Base-by-base conservation (phyloP, 2,329 filamentous ascomycete genomes). In the Talaromyces sp. region DNA sequence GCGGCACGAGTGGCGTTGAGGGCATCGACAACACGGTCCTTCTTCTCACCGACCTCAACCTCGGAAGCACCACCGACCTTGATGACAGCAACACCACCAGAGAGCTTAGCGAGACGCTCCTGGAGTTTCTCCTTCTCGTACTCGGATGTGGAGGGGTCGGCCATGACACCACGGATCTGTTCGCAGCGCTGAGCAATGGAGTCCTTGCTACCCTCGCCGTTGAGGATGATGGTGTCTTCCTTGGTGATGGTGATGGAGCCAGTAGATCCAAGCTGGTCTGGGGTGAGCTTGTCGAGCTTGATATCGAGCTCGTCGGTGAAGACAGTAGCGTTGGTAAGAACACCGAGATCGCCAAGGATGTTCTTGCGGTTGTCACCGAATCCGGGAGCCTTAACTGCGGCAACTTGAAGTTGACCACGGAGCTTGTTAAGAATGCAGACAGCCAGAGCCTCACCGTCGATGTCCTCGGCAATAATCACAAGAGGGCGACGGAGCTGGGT, bases 111-210 rank as follows among this genome's bases (percentile, higher is more conserved):
- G 66, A 99, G 91, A 82, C 95, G 95, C 85, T 99, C 95, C 84
- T 98, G 95, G 69, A 99, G 91, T 88, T 99, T 99, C 90, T 99
- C 95, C 87, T 97, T 98, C 87, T 99, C 95, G 82, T 99, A 99
- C 76, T 99, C 95, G 56, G 93, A 97, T 68, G 95, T 99, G 71
- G 86, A 88, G 69, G 93, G 90, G 82, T 99, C 95, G 66, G 84
- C 85, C 84, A 97, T 96, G 80, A 98, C 92, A 70, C 93, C 93
- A 71, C 95, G 93, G 81, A 99, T 99, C 85, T 99, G 95, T 83
- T 99, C 95, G 82, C 95, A 98, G 77, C 95, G 91, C 85, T 97
- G 92, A 68, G 90, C 81, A 73, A 99, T 96, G 69, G 85, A 79
- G 75, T 99, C 95, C 86, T 98, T 97, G 88, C 83, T 89, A 68